Evolutionary conservation across 768 basidiomycete genomes (phyloP), one percentile per base, ranked within the genome.

Genomic region (Rubroboletus pulcherrimus): DNA sequence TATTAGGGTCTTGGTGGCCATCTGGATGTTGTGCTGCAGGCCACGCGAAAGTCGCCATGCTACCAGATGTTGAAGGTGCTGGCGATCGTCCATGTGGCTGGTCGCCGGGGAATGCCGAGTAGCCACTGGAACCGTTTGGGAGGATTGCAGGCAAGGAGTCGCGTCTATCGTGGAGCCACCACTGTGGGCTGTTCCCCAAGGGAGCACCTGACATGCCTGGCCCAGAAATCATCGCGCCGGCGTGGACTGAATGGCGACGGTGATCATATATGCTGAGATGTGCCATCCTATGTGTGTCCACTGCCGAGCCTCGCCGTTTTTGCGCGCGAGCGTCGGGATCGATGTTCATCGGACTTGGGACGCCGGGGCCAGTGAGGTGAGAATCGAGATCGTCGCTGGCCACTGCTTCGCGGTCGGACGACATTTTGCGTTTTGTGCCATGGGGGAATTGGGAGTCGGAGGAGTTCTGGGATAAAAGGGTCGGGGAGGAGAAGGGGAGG

Each of bases 371-470:
- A 41, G 80, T 77, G 49, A 91, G 75, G 57, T 84, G 84, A 6
- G 83, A 73, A 64, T 89, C 89, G 47, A 80, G 72, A 61, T 89
- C 88, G 61, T 86, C 85, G 46, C 78, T 78, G 31, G 80, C 74
- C 21, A 81, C 74, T 26, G 69, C 70, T 49, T 73, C 73, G 53
- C 81, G 78, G 76, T 89, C 89, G 59, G 78, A 75, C 24, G 90
- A 91, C 78, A 91, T 86, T 74, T 93, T 93, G 62, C 91, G 82
- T 71, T 93, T 93, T 55, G 82, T 85, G 50, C 89, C 89, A 64
- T 84, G 83, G 1, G 76, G 70, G 10, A 74, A 66, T 21, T 76
- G 74, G 35, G 75, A 71, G 61, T 78, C 76, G 49, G 75, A 71
- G 41, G 70, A 71, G 33, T 62, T 73, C 70, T 71, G 59, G 49